Conservation (phyloP, 192 early-diverging fungal genomes). For the Coemansia sp. region DNA sequence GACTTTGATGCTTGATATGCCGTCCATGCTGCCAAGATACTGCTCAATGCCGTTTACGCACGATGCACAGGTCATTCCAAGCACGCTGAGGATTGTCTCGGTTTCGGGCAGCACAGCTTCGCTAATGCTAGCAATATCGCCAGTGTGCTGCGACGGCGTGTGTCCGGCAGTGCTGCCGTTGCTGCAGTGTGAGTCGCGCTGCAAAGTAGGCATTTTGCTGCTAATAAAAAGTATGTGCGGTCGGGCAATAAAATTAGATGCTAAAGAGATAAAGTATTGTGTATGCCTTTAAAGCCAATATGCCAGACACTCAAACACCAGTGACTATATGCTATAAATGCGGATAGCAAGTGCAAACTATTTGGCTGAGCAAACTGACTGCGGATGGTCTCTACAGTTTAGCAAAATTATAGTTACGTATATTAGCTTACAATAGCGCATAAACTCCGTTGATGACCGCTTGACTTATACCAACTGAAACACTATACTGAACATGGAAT, state of each 20-base stretch:
- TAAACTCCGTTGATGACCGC: background rate
- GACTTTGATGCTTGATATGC: constrained; percentile 63
- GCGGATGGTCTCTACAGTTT: background rate
- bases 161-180: constrained; percentile 20
- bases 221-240: too few species aligned
- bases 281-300: background rate
- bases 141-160: constrained; percentile 15
- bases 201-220: background rate
- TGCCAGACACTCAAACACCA: background rate
- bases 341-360: background rate
- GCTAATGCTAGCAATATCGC: background rate
- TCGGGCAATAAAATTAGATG: too few species aligned
- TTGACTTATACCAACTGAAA: background rate
- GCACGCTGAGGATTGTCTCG: constrained; percentile 58
- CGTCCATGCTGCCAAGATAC: constrained; percentile 29
- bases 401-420: background rate
- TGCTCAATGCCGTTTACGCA: constrained; percentile 75
- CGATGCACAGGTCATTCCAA: constrained; percentile 85
- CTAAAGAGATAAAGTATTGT: background rate
- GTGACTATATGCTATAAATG: background rate
- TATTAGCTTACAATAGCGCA: background rate
- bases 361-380: background rate
- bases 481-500: background rate
- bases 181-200: constrained; percentile 1
- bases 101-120: constrained; percentile 32